These are phyloP conservation scores for Saccharomycopsis hybrid DNA, from an alignment of 1,139 yeast species.

Conservation along the genomic window DNA sequence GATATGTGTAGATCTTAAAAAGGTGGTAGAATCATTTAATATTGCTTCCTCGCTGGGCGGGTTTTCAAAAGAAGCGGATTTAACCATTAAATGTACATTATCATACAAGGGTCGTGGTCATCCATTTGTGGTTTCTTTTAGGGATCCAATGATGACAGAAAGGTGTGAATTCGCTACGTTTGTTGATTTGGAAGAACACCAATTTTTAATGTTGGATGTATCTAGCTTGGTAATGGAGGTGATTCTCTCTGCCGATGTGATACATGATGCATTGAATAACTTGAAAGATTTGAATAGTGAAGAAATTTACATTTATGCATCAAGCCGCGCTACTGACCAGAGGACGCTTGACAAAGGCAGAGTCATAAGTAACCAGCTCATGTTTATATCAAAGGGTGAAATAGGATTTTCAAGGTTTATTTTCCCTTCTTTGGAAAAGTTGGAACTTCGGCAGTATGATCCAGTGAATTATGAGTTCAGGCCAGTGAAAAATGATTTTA, in stretches of 20 bases:
- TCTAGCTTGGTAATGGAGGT: conserved; percentile 52
- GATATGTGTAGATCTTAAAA: conserved; percentile 35
- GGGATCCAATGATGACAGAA: conserved; percentile 63
- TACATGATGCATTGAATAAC: conserved; percentile 61
- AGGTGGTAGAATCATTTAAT: conserved; percentile 41
- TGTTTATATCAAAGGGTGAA: conserved; percentile 59
- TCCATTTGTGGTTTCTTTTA: conserved; percentile 66
- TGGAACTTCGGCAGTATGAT: conserved; percentile 28
- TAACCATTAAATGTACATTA: conserved; percentile 39
- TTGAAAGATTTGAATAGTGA: conserved; percentile 58
- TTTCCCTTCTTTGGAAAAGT: conserved; percentile 59
- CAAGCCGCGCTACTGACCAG: conserved; percentile 20
- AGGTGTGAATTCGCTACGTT: conserved; percentile 64
- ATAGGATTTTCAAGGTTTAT: conserved; percentile 65
- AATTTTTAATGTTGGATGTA: conserved; percentile 42
- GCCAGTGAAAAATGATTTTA: conserved; percentile 31
- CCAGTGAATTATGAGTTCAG: conserved; percentile 33
- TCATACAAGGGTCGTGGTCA: conserved; percentile 50
- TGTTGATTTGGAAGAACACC: conserved; percentile 32
- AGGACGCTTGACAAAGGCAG: conserved; percentile 22
- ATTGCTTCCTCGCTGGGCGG: conserved; percentile 29
- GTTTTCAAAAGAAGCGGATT: conserved; percentile 20
- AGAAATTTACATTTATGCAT: conserved; percentile 48
- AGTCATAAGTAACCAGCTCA: conserved; percentile 30
- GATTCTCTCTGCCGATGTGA: conserved; percentile 58